phyloP scores from a whole-genome alignment of 176 grass and related monocot genomes.

The Microstegium vimineum region DNA sequence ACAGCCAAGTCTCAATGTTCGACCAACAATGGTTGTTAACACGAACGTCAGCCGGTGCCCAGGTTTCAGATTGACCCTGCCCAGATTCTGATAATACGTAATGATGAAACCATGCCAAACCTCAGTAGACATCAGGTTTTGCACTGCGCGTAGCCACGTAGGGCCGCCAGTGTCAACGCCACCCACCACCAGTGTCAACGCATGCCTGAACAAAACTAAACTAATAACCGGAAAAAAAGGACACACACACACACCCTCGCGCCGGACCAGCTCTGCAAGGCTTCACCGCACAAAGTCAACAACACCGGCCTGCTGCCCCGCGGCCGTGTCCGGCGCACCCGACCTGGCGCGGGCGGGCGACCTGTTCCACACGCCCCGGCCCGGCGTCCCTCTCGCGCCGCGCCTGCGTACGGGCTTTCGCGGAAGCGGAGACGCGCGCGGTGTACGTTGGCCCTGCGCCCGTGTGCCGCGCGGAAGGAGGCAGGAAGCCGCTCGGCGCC shows the following conservation, averaged over 20 bases:
- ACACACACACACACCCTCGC: not conserved
- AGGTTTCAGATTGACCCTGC: not conserved
- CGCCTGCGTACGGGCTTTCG: not conserved
- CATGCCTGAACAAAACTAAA: too few relatives aligned
- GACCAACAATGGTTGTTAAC: not conserved
- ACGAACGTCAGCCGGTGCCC: not conserved
- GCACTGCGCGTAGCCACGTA: too few relatives aligned
- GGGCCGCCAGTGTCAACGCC: not conserved
- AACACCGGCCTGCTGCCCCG: not conserved
- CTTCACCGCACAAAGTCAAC: not conserved
- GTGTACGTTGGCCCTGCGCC: too few relatives aligned
- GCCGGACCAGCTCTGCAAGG: slow-evolving; percentile 4
- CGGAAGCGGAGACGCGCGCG: too few relatives aligned
- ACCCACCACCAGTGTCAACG: too few relatives aligned
- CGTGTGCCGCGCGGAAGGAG: slow-evolving; percentile 10
- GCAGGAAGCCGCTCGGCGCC: not conserved
- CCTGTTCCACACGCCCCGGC: not conserved
- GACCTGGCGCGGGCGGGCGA: not conserved
- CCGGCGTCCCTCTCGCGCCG: not conserved
- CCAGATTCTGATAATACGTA: too few relatives aligned
- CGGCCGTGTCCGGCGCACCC: not conserved
- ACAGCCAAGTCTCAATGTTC: not conserved
- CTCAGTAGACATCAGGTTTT: too few relatives aligned
- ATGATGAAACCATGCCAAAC: too few relatives aligned
- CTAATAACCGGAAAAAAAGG: too few relatives aligned